A percentile compares a stretch with the other conserved stretches of the same genome.
Conservation (phyloP, 169 alveolate species). For the Amoebophrya sp. region DNA sequence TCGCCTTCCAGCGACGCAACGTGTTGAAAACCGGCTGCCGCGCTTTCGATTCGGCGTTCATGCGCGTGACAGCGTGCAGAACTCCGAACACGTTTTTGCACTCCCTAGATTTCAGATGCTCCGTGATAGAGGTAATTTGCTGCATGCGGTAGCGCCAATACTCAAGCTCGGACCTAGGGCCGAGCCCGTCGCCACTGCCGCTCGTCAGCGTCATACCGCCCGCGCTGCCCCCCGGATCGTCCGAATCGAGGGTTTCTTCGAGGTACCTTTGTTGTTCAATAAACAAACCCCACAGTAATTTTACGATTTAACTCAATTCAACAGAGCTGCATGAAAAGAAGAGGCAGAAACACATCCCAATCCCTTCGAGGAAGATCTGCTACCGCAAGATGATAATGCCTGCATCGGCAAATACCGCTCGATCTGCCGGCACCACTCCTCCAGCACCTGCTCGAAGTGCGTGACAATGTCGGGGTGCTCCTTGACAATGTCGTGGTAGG, state of each 20-base stretch:
- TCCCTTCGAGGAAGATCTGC: no score
- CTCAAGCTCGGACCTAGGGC: conserved; percentile 58
- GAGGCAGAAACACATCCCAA: no score
- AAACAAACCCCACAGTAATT: no score
- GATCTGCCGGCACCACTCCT: conserved; percentile 50
- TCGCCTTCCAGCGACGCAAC: conserved; percentile 68
- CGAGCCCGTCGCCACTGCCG: neutral
- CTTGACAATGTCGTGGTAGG: neutral
- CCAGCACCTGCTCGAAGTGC: conserved; percentile 47
- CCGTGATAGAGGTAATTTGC: conserved; percentile 75
- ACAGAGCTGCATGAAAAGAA: no score
- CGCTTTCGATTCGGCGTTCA: neutral
- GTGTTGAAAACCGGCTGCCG: neutral
- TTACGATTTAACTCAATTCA: no score
- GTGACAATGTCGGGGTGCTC: conserved; percentile 39
- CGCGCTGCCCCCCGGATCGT: no score
- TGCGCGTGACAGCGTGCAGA: conserved; percentile 54
- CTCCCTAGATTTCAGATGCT: conserved; percentile 72
- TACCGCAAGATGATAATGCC: no score
- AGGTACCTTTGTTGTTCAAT: conserved; percentile 29
- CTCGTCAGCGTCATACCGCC: neutral
- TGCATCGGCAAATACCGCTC: conserved; percentile 41
- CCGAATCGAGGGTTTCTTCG: conserved; percentile 28
- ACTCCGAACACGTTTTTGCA: conserved; percentile 68
- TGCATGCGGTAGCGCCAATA: conserved; percentile 83